Percentiles rank a stretch among this genome's conserved stretches.
These are phyloP conservation scores for Xylaria sp. DNA, from an alignment of 2,329 filamentous ascomycete species.

Conservation along the genomic window DNA sequence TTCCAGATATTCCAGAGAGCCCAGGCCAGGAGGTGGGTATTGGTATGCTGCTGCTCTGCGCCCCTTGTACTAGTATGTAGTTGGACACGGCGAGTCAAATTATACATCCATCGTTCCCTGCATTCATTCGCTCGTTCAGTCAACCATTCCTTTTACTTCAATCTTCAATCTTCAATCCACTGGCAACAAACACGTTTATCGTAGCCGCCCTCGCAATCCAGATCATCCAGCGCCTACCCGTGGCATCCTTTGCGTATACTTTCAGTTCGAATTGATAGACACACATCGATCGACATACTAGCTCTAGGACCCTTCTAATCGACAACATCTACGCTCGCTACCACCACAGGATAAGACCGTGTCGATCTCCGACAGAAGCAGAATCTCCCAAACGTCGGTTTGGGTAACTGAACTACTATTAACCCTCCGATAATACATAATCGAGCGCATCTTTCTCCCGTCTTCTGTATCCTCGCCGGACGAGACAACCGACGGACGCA, in stretches of 20 bases:
- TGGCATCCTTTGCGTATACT: slow-evolving; percentile 18
- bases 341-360: not conserved
- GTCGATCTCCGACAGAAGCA: slow-evolving; percentile 1
- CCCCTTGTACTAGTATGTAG: slow-evolving; percentile 6
- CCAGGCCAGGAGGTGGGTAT: not conserved
- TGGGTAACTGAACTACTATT: not conserved
- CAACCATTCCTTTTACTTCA: slow-evolving; percentile 22
- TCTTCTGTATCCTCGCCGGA: slow-evolving; percentile 1
- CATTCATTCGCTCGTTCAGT: slow-evolving; percentile 22
- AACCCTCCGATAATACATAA: not conserved
- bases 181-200: too few species aligned
- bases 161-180: too few species aligned
- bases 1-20: not conserved
- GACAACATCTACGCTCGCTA: slow-evolving; percentile 16
- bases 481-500: not conserved
- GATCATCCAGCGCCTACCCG: slow-evolving; percentile 5
- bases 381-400: not conserved
- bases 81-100: slow-evolving; percentile 3
- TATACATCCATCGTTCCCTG: not conserved
- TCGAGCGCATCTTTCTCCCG: not conserved
- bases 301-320: slow-evolving; percentile 8
- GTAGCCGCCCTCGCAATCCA: not conserved
- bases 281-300: slow-evolving; percentile 1
- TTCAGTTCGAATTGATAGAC: not conserved
- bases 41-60: not conserved